These are phyloP conservation scores for Colletotrichum camelliae DNA, from an alignment of 2,329 filamentous ascomycete species.

Conservation along the genomic window DNA sequence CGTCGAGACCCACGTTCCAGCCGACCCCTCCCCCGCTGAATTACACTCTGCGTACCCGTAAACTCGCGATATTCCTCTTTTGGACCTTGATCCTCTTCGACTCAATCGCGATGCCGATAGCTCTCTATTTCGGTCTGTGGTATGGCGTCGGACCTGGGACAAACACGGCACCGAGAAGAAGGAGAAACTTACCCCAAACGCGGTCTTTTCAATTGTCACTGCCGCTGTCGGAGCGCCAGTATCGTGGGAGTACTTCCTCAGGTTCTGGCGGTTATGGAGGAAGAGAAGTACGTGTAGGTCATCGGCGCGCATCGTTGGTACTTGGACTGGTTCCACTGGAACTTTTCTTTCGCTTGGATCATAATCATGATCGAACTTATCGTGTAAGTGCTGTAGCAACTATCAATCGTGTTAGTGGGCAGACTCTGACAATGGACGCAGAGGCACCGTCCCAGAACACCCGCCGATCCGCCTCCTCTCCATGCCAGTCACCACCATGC, in stretches of 20 bases:
- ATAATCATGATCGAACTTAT: conserved; percentile 63
- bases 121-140: conserved; percentile 66
- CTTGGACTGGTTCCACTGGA: conserved; percentile 64
- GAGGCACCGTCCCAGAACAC: conserved; percentile 24
- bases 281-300: conserved; percentile 57
- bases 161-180: conserved; percentile 34
- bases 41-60: conserved; percentile 37
- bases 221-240: conserved; percentile 54
- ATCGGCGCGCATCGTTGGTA: conserved; percentile 34
- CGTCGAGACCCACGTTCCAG: neutral
- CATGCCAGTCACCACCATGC: conserved; percentile 56
- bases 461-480: conserved; percentile 53
- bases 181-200: conserved; percentile 26
- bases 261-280: conserved; percentile 57
- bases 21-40: conserved; percentile 20
- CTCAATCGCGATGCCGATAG: conserved; percentile 62
- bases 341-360: conserved; percentile 58
- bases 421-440: neutral
- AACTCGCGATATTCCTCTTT: conserved; percentile 61
- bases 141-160: conserved; percentile 46
- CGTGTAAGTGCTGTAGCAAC: conserved; percentile 32
- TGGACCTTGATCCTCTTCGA: conserved; percentile 65
- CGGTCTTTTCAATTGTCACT: conserved; percentile 59
- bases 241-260: conserved; percentile 58
- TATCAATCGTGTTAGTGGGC: too few relatives aligned